phyloP scores from a whole-genome alignment of 257 asterid species.

The Eucommia ulmoides region DNA sequence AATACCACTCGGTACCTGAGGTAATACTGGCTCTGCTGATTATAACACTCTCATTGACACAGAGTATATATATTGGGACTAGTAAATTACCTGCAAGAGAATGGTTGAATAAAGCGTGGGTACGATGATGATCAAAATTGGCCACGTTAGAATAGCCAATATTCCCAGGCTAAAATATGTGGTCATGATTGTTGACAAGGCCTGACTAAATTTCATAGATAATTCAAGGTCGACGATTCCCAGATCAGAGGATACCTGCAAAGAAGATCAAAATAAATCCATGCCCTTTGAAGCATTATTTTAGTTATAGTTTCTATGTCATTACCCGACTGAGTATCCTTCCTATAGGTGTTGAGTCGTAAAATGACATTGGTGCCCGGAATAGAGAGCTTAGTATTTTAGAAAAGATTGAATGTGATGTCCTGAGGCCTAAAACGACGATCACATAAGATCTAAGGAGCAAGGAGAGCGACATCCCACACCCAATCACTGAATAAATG shows the following conservation, averaged over 20 bases:
- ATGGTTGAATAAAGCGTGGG: conserved; percentile 16
- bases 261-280: neutral
- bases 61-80: neutral
- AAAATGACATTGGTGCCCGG: conserved; percentile 40
- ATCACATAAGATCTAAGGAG: conserved; percentile 20
- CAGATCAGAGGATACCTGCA: conserved; percentile 28
- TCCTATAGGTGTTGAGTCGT: conserved; percentile 44
- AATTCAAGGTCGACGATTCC: conserved; percentile 23
- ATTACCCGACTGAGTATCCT: conserved; percentile 40
- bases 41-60: no score
- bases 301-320: neutral
- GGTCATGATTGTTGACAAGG: conserved; percentile 15
- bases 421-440: conserved; percentile 23
- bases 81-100: conserved; percentile 14
- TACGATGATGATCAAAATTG: conserved; percentile 17
- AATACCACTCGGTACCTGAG: no score
- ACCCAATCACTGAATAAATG: conserved; percentile 25
- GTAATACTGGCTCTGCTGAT: no score
- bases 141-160: conserved; percentile 24
- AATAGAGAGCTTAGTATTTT: conserved; percentile 29
- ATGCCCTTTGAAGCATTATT: neutral
- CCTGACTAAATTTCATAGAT: conserved; percentile 17
- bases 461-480: conserved; percentile 20
- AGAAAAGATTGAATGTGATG: conserved; percentile 24
- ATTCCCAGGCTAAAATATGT: conserved; percentile 21